These are phyloP conservation scores for Phialophora tarda DNA, from an alignment of 2,329 filamentous ascomycete genomes.

Conservation along the genomic window DNA sequence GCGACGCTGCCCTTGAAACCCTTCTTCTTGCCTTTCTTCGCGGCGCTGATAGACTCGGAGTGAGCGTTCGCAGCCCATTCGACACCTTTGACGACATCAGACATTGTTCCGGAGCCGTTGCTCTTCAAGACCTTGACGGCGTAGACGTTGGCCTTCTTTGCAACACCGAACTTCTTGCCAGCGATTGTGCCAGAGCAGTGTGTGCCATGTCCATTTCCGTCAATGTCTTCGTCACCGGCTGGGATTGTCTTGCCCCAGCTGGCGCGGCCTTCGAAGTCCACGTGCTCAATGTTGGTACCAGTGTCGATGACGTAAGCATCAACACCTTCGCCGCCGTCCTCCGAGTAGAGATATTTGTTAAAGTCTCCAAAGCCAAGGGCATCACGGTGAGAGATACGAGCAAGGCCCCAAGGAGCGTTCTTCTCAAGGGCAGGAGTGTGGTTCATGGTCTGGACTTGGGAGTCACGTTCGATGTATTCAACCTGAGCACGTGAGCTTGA, in stretches of 20 bases:
- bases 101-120: conserved; percentile 98
- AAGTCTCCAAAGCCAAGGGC: conserved; percentile 80
- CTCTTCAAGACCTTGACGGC: conserved; percentile 98
- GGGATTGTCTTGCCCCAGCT: conserved; percentile 98
- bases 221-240: conserved; percentile 74
- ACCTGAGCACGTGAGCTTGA: conserved; percentile 64
- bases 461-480: conserved; percentile 95
- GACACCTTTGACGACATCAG: conserved; percentile 97
- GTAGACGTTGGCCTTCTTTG: conserved; percentile 96
- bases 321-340: conserved; percentile 91
- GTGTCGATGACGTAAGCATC: conserved; percentile 99
- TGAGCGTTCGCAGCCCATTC: conserved; percentile 89
- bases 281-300: conserved; percentile 89
- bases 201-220: conserved; percentile 98
- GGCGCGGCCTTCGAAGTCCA: conserved; percentile 96
- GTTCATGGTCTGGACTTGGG: conserved; percentile 81
- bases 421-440: conserved; percentile 71
- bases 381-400: conserved; percentile 94
- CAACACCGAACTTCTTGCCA: conserved; percentile 98
- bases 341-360: conserved; percentile 96
- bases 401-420: conserved; percentile 97
- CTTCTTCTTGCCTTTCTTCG: conserved; percentile 88
- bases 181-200: conserved; percentile 98
- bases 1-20: conserved; percentile 98
- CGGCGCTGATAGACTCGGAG: conserved; percentile 72